These are phyloP conservation scores for Entophlyctis luteolus DNA, from an alignment of 192 early-diverging fungal genomes.

Conservation along the genomic window DNA sequence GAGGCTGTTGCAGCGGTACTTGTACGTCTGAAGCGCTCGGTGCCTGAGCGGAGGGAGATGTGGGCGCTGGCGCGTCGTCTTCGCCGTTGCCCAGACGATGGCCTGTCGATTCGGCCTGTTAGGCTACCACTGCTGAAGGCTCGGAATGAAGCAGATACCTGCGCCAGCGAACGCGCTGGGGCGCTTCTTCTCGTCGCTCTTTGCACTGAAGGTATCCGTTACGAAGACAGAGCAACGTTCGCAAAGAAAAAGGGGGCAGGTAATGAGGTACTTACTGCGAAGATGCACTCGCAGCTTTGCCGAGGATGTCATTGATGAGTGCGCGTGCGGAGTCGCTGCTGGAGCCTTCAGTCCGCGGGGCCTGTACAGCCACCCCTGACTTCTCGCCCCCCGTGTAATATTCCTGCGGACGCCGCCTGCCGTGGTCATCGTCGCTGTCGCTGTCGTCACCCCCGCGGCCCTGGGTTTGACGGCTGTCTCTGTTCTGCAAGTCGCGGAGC, in stretches of 20 bases:
- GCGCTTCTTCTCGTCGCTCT: not conserved
- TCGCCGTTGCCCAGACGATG: not conserved
- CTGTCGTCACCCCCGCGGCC: not conserved
- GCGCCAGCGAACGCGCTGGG: constrained; percentile 34
- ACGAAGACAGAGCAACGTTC: not conserved
- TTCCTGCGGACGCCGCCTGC: constrained; percentile 40
- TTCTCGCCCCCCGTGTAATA: constrained; percentile 94
- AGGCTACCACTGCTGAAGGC: not conserved
- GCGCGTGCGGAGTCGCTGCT: constrained; percentile 41
- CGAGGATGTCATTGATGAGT: constrained; percentile 72
- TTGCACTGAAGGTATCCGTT: not conserved
- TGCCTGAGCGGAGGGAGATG: no score
- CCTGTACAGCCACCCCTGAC: constrained; percentile 65
- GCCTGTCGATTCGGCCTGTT: not conserved
- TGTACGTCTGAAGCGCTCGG: not conserved
- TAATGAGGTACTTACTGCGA: not conserved
- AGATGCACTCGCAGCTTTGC: constrained; percentile 60
- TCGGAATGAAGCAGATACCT: constrained; percentile 13
- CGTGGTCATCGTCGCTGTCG: constrained; percentile 12
- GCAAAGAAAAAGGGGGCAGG: not conserved
- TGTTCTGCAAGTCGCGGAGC: not conserved
- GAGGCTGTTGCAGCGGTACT: constrained; percentile 3
- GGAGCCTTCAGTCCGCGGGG: constrained; percentile 26
- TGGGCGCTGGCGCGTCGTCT: not conserved
- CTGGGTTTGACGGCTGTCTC: not conserved